phyloP scores from a whole-genome alignment of 306 rosid genomes.

The Crotalaria pallida region DNA sequence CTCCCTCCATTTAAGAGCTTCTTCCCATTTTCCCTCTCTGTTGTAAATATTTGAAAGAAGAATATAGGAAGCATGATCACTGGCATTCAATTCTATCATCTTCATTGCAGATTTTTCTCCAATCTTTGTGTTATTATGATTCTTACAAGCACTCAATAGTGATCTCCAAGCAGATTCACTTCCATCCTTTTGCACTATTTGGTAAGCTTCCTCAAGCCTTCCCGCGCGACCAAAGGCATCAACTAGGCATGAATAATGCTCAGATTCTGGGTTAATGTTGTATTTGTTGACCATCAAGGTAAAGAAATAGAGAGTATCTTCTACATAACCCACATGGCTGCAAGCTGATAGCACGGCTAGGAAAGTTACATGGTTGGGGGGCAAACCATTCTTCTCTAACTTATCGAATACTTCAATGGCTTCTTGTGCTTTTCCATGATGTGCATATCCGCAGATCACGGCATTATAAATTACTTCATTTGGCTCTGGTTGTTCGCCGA shows the following conservation, averaged over 20 bases:
- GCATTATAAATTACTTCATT: conserved; percentile 47
- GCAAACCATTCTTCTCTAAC: conserved; percentile 32
- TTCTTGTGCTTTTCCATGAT: conserved; percentile 42
- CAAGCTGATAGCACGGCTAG: conserved; percentile 42
- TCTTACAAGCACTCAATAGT: conserved; percentile 44
- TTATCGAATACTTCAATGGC: conserved; percentile 33
- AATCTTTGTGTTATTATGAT: conserved; percentile 34
- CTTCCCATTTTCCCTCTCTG: conserved; percentile 52
- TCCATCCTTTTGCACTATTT: conserved; percentile 38
- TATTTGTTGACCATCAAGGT: conserved; percentile 33
- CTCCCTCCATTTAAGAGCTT: conserved; percentile 42
- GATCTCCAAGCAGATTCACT: conserved; percentile 54
- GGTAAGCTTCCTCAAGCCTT: conserved; percentile 49
- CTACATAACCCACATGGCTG: conserved; percentile 37
- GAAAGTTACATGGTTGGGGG: conserved; percentile 42
- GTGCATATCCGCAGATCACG: conserved; percentile 46
- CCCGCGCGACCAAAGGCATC: conserved; percentile 53
- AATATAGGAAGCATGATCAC: conserved; percentile 47
- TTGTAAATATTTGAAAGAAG: conserved; percentile 40
- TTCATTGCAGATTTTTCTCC: conserved; percentile 42
- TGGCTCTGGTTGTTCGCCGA: conserved; percentile 27
- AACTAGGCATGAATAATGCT: conserved; percentile 45
- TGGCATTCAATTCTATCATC: conserved; percentile 36
- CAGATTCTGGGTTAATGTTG: conserved; percentile 41
- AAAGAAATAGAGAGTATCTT: conserved; percentile 27